Percentiles rank a stretch among this genome's conserved stretches.
These are phyloP conservation scores for Aureobasidium mangrovei DNA, from an alignment of 2,329 filamentous ascomycete genomes.

Conservation along the genomic window DNA sequence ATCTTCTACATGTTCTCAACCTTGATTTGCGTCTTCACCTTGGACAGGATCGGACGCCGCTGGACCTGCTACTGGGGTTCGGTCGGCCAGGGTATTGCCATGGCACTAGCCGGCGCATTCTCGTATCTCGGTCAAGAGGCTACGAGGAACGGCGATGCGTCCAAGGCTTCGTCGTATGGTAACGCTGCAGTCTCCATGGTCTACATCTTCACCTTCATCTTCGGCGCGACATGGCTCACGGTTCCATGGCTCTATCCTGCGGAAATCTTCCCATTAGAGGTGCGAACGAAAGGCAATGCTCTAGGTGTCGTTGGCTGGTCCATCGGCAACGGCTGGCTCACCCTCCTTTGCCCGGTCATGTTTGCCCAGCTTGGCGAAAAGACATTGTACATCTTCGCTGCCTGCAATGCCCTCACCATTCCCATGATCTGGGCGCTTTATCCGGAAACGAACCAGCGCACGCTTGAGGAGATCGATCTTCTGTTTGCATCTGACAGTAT, in stretches of 20 bases:
- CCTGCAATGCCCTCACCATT: constrained; percentile 43
- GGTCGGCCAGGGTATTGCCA: constrained; percentile 34
- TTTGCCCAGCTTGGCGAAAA: constrained; percentile 40
- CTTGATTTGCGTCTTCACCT: constrained; percentile 40
- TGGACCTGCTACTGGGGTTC: constrained; percentile 64
- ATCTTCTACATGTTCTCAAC: constrained; percentile 47
- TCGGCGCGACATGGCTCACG: constrained; percentile 44
- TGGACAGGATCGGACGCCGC: constrained; percentile 47
- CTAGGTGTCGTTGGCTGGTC: constrained; percentile 50
- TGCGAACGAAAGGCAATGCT: constrained; percentile 19
- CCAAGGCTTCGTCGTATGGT: background rate
- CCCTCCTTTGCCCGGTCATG: constrained; percentile 34
- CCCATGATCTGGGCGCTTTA: constrained; percentile 50
- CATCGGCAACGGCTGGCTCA: background rate
- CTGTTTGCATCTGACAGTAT: background rate
- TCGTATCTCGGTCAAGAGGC: constrained; percentile 11
- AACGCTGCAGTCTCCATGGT: constrained; percentile 16
- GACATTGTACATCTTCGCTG: constrained; percentile 42
- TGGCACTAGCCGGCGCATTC: constrained; percentile 24
- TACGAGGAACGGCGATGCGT: constrained; percentile 18
- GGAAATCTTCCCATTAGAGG: constrained; percentile 19
- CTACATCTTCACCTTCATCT: constrained; percentile 44
- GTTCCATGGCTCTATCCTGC: constrained; percentile 31
- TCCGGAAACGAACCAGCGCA: constrained; percentile 41
- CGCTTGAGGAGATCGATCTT: constrained; percentile 45